Evolutionary conservation across 805 yeast genomes (phyloP), one percentile per base, ranked within the genome.

Genomic region (Torulaspora delbrueckii): DNA sequence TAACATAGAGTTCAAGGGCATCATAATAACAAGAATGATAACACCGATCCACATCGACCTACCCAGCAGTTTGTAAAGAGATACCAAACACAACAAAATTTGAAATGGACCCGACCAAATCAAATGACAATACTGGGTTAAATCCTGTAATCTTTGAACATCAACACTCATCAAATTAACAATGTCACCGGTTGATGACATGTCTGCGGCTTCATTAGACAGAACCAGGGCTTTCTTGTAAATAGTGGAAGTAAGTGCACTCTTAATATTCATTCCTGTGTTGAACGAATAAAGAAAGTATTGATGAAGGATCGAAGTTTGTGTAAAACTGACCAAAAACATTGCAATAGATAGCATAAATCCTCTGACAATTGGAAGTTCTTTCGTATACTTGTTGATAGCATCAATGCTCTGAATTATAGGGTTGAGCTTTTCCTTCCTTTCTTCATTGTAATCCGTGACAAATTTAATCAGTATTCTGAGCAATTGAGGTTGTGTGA

Each of bases 31-130:
- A 78, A 90, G 79, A 47, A 91, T 80, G 26, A 76, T 66, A 10
- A 91, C 95, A 64, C 98, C 98, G 34, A 95, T 84, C 96, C 96
- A 87, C 95, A 90, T 89, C n/a, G 93, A 78, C 48, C 81, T 78
- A 30, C 96, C 96, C 46, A 90, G 66, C 37, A 90, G 68, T 3
- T 77, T 75, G 64, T 88, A 78, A 43, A 90, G 72, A 1, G 93
- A 82, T 36, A 75, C 65, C 50, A 90, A 72, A 72, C 97, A 88
- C 46, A 90, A 67, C 19, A 75, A 58, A 54, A 90, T 80, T 67
- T 90, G 96, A 68, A 89, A 84, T 1, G 97, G 97, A 40, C 96
- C 96, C 1, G 96, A 87, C 95, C 96, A 88, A 41, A 86, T 72
- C 43, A 87, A 74, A 57, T 86, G 84, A 51, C 89, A 77, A 65